Percentiles rank a stretch among this genome's conserved stretches.
phyloP scores from a whole-genome alignment of 2,329 filamentous ascomycete genomes.

The Albifimbria verrucaria region DNA sequence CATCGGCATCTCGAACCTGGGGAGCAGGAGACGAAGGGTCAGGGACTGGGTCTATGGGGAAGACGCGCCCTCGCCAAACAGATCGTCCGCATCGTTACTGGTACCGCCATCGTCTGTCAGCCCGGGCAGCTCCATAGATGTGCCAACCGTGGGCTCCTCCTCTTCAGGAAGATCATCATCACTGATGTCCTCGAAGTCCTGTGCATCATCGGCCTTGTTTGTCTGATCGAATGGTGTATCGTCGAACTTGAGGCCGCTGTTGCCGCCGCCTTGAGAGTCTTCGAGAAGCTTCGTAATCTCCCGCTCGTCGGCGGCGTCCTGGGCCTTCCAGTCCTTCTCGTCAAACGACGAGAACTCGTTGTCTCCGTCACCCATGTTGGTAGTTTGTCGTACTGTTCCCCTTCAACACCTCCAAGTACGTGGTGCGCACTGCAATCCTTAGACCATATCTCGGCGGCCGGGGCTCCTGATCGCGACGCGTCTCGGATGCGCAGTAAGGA shows the following conservation, averaged over 20 bases:
- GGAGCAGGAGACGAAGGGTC: conserved; percentile 42
- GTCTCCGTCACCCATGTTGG: conserved; percentile 28
- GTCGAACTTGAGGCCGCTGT: conserved; percentile 39
- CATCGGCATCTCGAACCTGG: conserved; percentile 37
- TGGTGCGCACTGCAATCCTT: background rate
- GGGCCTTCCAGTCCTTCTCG: conserved; percentile 34
- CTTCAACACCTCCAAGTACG: background rate
- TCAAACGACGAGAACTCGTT: conserved; percentile 31
- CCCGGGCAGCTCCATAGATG: conserved; percentile 47
- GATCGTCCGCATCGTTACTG: conserved; percentile 60
- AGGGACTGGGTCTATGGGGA: conserved; percentile 43
- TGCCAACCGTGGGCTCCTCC: conserved; percentile 50
- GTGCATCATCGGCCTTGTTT: conserved; percentile 87
- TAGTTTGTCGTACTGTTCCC: conserved; percentile 6
- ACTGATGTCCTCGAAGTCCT: conserved; percentile 87
- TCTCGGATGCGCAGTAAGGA: background rate
- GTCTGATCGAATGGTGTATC: conserved; percentile 53
- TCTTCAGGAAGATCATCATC: conserved; percentile 90
- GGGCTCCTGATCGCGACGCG: background rate
- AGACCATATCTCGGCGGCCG: background rate
- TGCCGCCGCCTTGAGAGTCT: conserved; percentile 35
- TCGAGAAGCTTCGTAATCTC: conserved; percentile 43
- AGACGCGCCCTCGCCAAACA: conserved; percentile 63
- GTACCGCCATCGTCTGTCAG: conserved; percentile 59
- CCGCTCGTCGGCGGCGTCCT: conserved; percentile 47